Evolutionary conservation across 176 grass and related monocot species (phyloP).

Genomic region (Coix lacrymajobi): DNA sequence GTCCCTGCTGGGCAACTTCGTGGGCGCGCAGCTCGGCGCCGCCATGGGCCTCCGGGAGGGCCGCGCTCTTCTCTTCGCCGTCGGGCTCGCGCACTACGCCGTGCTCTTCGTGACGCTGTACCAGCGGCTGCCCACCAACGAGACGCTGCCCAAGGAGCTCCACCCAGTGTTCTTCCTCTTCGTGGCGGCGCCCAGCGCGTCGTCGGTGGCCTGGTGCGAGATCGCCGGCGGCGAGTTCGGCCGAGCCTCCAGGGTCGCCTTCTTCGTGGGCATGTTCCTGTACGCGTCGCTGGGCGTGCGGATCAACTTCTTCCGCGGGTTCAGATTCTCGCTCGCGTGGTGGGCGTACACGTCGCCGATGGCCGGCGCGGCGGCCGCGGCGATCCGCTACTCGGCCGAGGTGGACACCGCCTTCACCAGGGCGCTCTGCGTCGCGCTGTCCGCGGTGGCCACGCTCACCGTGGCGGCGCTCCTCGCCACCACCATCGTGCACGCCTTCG

Average conservation of each 20-base stretch:
- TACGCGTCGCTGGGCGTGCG: slow-evolving; percentile 58
- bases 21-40: slow-evolving; percentile 57
- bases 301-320: slow-evolving; percentile 69
- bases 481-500: too few species aligned
- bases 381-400: slow-evolving; percentile 9
- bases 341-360: slow-evolving; percentile 80
- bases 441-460: slow-evolving; percentile 17
- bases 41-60: slow-evolving; percentile 53
- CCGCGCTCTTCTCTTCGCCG: slow-evolving; percentile 51
- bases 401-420: slow-evolving; percentile 42
- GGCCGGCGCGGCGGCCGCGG: slow-evolving; percentile 23
- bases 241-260: slow-evolving; percentile 19
- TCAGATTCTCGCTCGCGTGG: slow-evolving; percentile 75
- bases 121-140: slow-evolving; percentile 73
- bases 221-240: slow-evolving; percentile 46
- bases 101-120: slow-evolving; percentile 80
- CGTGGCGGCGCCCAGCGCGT: slow-evolving; percentile 55
- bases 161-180: slow-evolving; percentile 86
- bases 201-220: slow-evolving; percentile 55
- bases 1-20: slow-evolving; percentile 49
- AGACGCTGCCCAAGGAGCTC: slow-evolving; percentile 59
- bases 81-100: slow-evolving; percentile 63
- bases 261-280: slow-evolving; percentile 61
- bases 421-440: slow-evolving; percentile 32
- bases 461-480: too few species aligned